A percentile compares a stretch with the other conserved stretches of the same genome.
These are phyloP conservation scores for Pneumocystis sp. DNA, from an alignment of 1,139 yeast species.

Conservation along the genomic window DNA sequence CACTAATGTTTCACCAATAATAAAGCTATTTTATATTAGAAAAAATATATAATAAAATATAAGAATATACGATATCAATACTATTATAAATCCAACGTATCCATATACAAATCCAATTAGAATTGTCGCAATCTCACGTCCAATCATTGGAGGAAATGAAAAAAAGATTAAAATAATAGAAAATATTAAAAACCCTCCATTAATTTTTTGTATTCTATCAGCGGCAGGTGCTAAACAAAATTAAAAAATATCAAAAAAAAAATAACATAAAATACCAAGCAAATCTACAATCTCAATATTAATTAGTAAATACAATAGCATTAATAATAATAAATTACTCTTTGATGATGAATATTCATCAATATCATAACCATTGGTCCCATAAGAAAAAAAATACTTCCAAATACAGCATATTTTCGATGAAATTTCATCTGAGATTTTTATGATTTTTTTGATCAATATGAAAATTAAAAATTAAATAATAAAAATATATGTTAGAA, in stretches of 20 bases:
- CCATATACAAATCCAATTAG: neutral
- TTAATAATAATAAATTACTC: neutral
- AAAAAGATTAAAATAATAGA: neutral
- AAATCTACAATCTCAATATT: neutral
- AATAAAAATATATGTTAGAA: neutral
- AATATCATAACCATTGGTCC: neutral
- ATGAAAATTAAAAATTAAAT: neutral
- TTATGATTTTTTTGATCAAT: neutral
- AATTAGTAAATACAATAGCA: neutral
- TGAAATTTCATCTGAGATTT: neutral
- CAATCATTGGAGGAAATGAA: neutral
- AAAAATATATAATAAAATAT: neutral
- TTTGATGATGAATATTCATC: neutral
- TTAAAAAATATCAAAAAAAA: neutral
- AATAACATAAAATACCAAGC: neutral
- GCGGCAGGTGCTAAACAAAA: neutral
- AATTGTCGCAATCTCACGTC: neutral
- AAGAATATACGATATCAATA: neutral
- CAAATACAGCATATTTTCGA: neutral
- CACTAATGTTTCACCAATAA: neutral
- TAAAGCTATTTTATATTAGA: neutral
- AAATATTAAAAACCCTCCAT: neutral
- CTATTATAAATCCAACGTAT: neutral
- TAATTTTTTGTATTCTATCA: neutral
- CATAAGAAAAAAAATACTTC: neutral